Evolutionary conservation across 371 early-diverging fungal genomes (phyloP).

Genomic region (Dinochytrium kinnereticum): DNA sequence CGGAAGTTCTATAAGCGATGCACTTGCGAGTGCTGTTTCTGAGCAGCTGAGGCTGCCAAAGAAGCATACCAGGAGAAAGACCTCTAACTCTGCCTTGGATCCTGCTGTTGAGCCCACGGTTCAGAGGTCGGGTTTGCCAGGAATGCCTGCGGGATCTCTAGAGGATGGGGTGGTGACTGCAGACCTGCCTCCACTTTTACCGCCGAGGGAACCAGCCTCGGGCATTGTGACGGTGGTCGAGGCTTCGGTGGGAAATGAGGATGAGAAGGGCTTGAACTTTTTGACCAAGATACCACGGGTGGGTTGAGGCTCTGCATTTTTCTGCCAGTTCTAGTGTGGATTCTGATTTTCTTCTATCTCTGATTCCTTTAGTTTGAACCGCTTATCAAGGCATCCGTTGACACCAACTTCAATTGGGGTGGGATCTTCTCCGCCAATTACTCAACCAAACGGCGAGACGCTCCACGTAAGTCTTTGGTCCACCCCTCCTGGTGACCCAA

Average conservation of each 20-base stretch:
- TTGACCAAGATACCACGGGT: slow-evolving; percentile 32
- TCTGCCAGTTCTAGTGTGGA: not conserved
- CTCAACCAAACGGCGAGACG: not conserved
- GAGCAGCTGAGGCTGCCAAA: slow-evolving; percentile 22
- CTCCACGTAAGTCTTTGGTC: slow-evolving; percentile 11
- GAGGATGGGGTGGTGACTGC: not conserved
- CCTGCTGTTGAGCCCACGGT: not conserved
- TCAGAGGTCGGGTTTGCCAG: not conserved
- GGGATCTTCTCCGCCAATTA: slow-evolving; percentile 11
- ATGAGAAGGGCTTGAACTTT: slow-evolving; percentile 20
- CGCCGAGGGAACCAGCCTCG: not conserved
- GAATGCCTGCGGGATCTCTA: not conserved
- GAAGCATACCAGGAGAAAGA: not conserved
- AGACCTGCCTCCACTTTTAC: not conserved
- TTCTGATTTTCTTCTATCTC: not conserved
- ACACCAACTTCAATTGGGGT: slow-evolving; percentile 28
- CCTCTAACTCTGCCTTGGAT: not conserved
- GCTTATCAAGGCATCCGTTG: slow-evolving; percentile 31
- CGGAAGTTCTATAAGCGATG: slow-evolving; percentile 12
- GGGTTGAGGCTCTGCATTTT: not conserved
- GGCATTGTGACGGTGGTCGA: slow-evolving; percentile 20
- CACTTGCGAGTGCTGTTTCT: slow-evolving; percentile 31
- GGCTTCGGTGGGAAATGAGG: not conserved
- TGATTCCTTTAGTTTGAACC: slow-evolving; percentile 34
- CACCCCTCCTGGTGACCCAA: too few species aligned